A percentile compares a stretch with the other conserved stretches of the same genome.
Evolutionary conservation across 2,329 filamentous ascomycete species (phyloP).

Genomic region (Teratosphaeria pseudoeucalypti): DNA sequence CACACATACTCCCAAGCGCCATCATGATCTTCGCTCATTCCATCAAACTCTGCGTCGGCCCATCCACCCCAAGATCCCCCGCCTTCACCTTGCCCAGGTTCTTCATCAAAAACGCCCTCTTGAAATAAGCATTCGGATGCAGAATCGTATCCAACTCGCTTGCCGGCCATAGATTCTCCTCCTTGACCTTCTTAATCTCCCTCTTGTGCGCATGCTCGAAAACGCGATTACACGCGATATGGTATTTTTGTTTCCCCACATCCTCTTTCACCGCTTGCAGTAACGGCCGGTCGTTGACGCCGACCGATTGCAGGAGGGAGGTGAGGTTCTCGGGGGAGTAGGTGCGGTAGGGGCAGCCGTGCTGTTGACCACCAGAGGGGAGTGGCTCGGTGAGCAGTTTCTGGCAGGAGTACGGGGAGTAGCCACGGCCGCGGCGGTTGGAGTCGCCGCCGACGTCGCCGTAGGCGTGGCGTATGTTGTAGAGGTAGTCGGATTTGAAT

Average conservation of each 20-base stretch:
- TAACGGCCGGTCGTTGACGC: slow-evolving; percentile 67
- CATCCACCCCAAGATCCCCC: slow-evolving; percentile 28
- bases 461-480: slow-evolving; percentile 91
- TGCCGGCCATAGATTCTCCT: slow-evolving; percentile 38
- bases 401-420: slow-evolving; percentile 86
- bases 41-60: slow-evolving; percentile 1
- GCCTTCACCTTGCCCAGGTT: slow-evolving; percentile 49
- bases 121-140: slow-evolving; percentile 97
- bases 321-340: slow-evolving; percentile 82
- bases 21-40: background rate
- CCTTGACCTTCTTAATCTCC: slow-evolving; percentile 41
- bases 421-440: slow-evolving; percentile 76
- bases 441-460: slow-evolving; percentile 90
- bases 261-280: slow-evolving; percentile 78
- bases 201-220: slow-evolving; percentile 77
- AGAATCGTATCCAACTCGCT: slow-evolving; percentile 87
- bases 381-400: slow-evolving; percentile 86
- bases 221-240: slow-evolving; percentile 92
- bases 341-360: slow-evolving; percentile 94
- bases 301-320: slow-evolving; percentile 62
- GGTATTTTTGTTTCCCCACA: slow-evolving; percentile 76
- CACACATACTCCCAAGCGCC: background rate
- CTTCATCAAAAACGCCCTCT: slow-evolving; percentile 81
- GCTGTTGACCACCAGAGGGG: slow-evolving; percentile 70
- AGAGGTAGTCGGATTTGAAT: slow-evolving; percentile 96